These are phyloP conservation scores for Mucor saturninus DNA, from an alignment of 371 early-diverging fungal species.

Conservation along the genomic window DNA sequence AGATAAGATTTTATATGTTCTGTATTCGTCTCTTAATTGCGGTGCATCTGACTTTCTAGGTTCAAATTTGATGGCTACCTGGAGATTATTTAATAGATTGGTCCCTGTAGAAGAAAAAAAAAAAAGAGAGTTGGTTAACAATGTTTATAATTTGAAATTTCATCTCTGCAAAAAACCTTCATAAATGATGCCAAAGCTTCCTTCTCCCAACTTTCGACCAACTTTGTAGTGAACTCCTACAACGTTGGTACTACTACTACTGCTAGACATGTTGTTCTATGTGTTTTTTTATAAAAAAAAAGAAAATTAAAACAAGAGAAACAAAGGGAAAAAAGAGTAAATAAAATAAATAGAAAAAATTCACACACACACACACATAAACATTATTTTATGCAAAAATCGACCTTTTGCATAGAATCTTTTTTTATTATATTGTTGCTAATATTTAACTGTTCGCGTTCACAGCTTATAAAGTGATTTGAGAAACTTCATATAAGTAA, in stretches of 20 bases:
- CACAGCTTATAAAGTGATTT: constrained; percentile 30
- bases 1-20: constrained; percentile 87
- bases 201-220: constrained; percentile 93
- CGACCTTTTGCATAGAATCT: background rate
- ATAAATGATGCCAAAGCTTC: constrained; percentile 94
- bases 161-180: constrained; percentile 66
- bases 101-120: constrained; percentile 44
- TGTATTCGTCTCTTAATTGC: constrained; percentile 91
- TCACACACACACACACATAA: background rate
- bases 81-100: constrained; percentile 81
- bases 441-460: background rate
- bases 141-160: background rate
- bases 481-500: constrained; percentile 87
- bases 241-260: constrained; percentile 42
- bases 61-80: constrained; percentile 95
- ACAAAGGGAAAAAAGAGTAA: background rate
- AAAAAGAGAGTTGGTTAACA: background rate
- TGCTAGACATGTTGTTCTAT: constrained; percentile 6
- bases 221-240: constrained; percentile 95
- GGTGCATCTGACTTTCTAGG: constrained; percentile 94
- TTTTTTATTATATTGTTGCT: constrained; percentile 2
- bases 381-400: constrained; percentile 1
- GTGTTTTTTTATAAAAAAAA: background rate
- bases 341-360: background rate
- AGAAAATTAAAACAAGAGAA: background rate